Conservation (phyloP, 768 basidiomycete species). For the Cyclocybe aegerita region DNA sequence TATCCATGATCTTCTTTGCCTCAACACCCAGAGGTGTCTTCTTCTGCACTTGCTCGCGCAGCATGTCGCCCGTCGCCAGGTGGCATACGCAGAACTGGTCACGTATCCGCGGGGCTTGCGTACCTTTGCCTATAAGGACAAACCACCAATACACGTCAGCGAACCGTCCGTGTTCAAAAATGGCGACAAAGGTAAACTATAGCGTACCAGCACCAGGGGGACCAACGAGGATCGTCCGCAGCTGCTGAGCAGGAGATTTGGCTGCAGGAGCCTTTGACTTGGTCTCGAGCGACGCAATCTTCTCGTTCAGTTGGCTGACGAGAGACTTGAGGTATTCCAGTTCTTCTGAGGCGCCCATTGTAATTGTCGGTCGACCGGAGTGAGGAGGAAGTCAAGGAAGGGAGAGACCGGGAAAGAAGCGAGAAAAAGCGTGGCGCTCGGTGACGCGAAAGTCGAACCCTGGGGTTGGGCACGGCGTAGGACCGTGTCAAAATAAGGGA, state of each 20-base stretch:
- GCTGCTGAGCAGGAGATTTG: constrained; percentile 73
- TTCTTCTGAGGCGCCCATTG: constrained; percentile 72
- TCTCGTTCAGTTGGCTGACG: constrained; percentile 86
- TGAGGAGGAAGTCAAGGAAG: constrained; percentile 8
- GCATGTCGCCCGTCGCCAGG: constrained; percentile 98
- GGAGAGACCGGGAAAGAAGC: constrained; percentile 13
- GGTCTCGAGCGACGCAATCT: constrained; percentile 79
- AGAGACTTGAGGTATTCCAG: constrained; percentile 94
- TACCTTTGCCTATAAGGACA: constrained; percentile 81
- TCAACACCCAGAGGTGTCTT: constrained; percentile 87
- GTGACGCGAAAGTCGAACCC: constrained; percentile 7
- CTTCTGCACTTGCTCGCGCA: constrained; percentile 87
- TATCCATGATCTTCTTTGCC: constrained; percentile 98
- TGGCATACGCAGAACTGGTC: constrained; percentile 97
- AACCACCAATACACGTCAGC: not conserved
- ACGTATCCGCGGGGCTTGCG: constrained; percentile 92
- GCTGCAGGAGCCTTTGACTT: constrained; percentile 50
- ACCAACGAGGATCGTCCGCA: constrained; percentile 90
- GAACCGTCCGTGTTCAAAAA: not conserved
- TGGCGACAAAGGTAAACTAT: not conserved
- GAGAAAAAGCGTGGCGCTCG: constrained; percentile 4
- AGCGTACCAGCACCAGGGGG: constrained; percentile 93
- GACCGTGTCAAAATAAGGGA: constrained; percentile 20
- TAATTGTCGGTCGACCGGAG: too few relatives aligned
- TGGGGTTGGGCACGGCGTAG: too few relatives aligned